Conservation (phyloP, 208 protist species). For the Leishmania turanica region DNA sequence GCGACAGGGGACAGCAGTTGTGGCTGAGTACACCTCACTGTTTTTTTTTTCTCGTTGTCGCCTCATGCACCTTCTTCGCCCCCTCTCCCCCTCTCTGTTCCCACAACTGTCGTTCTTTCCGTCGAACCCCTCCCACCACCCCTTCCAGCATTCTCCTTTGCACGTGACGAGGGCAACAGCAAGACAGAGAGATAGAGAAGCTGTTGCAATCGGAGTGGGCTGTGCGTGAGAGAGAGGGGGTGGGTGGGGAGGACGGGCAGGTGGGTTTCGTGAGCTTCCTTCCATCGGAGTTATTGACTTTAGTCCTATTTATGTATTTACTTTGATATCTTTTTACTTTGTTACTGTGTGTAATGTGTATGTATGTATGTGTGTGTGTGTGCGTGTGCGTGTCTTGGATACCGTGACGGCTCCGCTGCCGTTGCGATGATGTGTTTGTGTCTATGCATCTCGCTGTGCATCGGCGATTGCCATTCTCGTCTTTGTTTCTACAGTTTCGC, state of each 20-base stretch:
- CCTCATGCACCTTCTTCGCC: background rate
- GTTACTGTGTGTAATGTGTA: background rate
- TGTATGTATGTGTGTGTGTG: background rate
- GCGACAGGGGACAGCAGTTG: background rate
- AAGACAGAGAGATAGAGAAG: background rate
- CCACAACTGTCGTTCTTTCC: background rate
- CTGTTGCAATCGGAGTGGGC: background rate
- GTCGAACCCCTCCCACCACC: background rate
- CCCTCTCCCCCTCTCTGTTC: background rate
- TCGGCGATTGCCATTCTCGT: background rate
- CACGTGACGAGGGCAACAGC: background rate
- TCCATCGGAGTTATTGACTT: background rate
- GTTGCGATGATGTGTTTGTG: background rate
- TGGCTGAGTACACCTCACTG: background rate
- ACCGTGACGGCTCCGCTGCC: background rate
- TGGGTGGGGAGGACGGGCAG: background rate
- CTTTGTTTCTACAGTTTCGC: slow-evolving; percentile 3
- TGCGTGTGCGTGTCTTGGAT: background rate
- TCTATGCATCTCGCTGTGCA: background rate
- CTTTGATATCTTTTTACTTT: background rate
- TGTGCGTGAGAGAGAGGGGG: no score
- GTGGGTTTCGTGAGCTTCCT: background rate
- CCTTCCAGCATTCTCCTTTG: background rate
- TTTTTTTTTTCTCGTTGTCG: background rate
- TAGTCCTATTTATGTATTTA: background rate